phyloP scores from a whole-genome alignment of 2,329 filamentous ascomycete genomes.

The Paramyrothecium sp. region DNA sequence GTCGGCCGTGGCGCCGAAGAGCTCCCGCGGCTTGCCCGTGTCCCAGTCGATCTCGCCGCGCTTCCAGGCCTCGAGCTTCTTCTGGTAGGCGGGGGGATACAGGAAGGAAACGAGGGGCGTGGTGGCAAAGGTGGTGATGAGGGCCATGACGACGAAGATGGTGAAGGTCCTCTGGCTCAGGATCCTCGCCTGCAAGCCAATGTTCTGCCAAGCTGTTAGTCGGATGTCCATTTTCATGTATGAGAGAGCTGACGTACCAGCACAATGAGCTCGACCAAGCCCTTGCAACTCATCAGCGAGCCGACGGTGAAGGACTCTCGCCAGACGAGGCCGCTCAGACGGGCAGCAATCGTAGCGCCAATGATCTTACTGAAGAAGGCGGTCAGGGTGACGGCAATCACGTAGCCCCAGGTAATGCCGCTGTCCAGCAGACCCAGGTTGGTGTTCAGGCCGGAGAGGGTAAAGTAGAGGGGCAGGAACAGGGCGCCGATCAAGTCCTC shows the following conservation, averaged over 20 bases:
- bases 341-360: constrained; percentile 78
- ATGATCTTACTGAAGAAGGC: constrained; percentile 85
- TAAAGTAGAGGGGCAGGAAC: constrained; percentile 90
- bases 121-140: constrained; percentile 81
- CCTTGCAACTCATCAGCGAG: constrained; percentile 93
- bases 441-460: constrained; percentile 84
- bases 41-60: constrained; percentile 90
- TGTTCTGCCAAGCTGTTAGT: constrained; percentile 33
- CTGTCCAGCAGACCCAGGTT: constrained; percentile 80
- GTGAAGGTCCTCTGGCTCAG: constrained; percentile 81
- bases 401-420: constrained; percentile 86
- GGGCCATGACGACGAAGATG: constrained; percentile 92
- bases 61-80: constrained; percentile 57
- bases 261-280: constrained; percentile 92
- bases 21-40: constrained; percentile 9
- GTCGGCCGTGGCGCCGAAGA: neutral
- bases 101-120: constrained; percentile 72
- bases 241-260: constrained; percentile 32
- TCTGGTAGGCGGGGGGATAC: constrained; percentile 66
- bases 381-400: constrained; percentile 76
- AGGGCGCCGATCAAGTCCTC: constrained; percentile 85
- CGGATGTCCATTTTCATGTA: neutral
- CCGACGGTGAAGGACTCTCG: constrained; percentile 87
- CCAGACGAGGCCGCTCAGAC: constrained; percentile 72
- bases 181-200: constrained; percentile 81